phyloP scores from a whole-genome alignment of 2,329 filamentous ascomycete species.

The Stachybotrys echinatus region DNA sequence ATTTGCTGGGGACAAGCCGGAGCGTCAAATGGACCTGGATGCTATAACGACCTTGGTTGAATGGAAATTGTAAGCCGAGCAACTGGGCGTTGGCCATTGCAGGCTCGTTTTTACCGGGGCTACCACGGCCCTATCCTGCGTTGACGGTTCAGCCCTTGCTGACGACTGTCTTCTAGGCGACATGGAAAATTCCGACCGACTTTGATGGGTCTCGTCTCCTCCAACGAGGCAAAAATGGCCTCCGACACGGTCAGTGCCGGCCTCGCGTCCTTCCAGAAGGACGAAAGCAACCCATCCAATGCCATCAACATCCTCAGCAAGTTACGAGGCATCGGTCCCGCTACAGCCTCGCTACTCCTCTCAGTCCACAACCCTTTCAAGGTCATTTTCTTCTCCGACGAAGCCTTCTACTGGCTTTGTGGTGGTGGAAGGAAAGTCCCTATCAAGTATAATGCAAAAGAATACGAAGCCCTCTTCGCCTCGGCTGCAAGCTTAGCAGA shows the following conservation, averaged over 20 bases:
- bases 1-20: not conserved
- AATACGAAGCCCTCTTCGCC: slow-evolving; percentile 54
- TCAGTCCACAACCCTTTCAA: slow-evolving; percentile 54
- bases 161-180: slow-evolving; percentile 28
- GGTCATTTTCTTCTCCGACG: slow-evolving; percentile 75
- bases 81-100: too few relatives aligned
- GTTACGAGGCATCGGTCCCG: slow-evolving; percentile 72
- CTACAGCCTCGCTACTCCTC: slow-evolving; percentile 71
- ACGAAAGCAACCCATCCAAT: slow-evolving; percentile 28
- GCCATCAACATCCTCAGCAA: slow-evolving; percentile 50
- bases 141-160: too few relatives aligned
- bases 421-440: slow-evolving; percentile 41
- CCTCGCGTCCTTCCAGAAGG: slow-evolving; percentile 38
- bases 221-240: slow-evolving; percentile 49
- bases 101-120: too few relatives aligned
- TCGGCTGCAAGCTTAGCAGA: slow-evolving; percentile 35
- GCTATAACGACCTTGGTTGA: not conserved
- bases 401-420: slow-evolving; percentile 68
- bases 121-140: too few relatives aligned
- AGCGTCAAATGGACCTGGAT: not conserved
- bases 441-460: slow-evolving; percentile 66
- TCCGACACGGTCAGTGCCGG: slow-evolving; percentile 45
- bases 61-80: not conserved
- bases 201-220: slow-evolving; percentile 54
- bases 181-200: slow-evolving; percentile 60